Evolutionary conservation across 148 eudicot species (phyloP), one percentile per base, ranked within the genome.

Genomic region (Silene conica): DNA sequence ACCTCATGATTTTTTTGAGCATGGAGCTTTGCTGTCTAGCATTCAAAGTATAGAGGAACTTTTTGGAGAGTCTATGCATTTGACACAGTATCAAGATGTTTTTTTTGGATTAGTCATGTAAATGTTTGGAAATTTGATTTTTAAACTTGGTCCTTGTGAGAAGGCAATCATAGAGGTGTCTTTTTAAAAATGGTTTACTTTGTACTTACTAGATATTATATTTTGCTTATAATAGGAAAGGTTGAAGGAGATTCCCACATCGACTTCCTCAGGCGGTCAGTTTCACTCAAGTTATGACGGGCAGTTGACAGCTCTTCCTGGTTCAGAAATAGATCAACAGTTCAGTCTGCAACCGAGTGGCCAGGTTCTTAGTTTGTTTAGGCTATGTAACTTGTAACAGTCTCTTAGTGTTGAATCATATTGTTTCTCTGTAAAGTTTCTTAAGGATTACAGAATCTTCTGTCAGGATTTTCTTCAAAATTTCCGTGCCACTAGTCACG

Each of bases 171-270:
- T 45, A 38, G 58, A 54, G 10, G 7, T 45, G 65, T 68, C 22
- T 20, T 54, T 7, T 34, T 9, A 19, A 67, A 34, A 21, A 21
- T 28, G 16, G 6, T 52, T 55, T 15, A 12, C 48, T 55, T 55
- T 5, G 2, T 74, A 9, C 57, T 79, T 25, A 73, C 57, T 0
- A n/a, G 38, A 14, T 15, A 6, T 3, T 23, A 63, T 19, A 69
- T 61, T 59, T 7, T 61, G 10, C 70, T 0, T 67, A 11, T 46
- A 72, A 66, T 75, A 87, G 98, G 98, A 90, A 75, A 88, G 89
- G 83, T 80, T 92, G 78, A 83, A 80, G 73, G 98, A 92, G 87
- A 92, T 95, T 79, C 98, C 97, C 50, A 82, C 88, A 26, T 54
- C 92, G 56, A 66, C 93, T 22, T 80, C 83, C 62, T 78, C 85